Percentiles rank a stretch among this genome's conserved stretches.
These are phyloP conservation scores for Nothopassalora personata DNA, from an alignment of 2,329 filamentous ascomycete species.

Conservation along the genomic window DNA sequence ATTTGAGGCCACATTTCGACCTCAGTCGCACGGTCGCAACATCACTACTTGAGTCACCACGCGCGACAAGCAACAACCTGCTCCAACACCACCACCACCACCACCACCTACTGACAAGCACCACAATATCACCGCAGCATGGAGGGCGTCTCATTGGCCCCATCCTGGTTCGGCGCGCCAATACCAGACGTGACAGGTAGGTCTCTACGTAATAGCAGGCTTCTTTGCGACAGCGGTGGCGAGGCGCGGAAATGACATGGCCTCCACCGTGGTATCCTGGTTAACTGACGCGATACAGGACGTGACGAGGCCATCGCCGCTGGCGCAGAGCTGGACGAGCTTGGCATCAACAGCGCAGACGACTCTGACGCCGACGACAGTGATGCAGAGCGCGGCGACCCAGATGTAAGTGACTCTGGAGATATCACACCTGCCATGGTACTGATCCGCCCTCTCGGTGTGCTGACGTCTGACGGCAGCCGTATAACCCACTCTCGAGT, in stretches of 20 bases:
- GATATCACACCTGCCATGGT: neutral
- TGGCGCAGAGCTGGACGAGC: conserved; percentile 5
- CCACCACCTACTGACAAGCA: neutral
- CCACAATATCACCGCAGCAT: neutral
- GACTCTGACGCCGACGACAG: neutral
- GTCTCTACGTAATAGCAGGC: neutral
- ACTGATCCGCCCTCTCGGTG: too few relatives aligned
- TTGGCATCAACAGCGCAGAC: neutral
- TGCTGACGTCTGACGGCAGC: conserved; percentile 6
- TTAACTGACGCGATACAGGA: conserved; percentile 4
- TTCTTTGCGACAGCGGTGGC: neutral
- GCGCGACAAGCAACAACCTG: neutral
- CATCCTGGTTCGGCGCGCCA: neutral
- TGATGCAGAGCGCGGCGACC: conserved; percentile 1
- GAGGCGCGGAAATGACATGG: neutral
- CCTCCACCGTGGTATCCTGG: neutral
- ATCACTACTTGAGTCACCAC: neutral
- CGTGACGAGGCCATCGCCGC: conserved; percentile 7
- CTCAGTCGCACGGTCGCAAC: neutral
- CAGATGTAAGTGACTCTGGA: conserved; percentile 4
- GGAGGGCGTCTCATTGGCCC: neutral
- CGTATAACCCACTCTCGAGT: conserved; percentile 16
- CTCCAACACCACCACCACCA: neutral
- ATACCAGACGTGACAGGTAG: neutral
- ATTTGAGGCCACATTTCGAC: neutral